These are phyloP conservation scores for Fusarium oligoseptatum DNA, from an alignment of 2,329 filamentous ascomycete genomes.

Conservation along the genomic window DNA sequence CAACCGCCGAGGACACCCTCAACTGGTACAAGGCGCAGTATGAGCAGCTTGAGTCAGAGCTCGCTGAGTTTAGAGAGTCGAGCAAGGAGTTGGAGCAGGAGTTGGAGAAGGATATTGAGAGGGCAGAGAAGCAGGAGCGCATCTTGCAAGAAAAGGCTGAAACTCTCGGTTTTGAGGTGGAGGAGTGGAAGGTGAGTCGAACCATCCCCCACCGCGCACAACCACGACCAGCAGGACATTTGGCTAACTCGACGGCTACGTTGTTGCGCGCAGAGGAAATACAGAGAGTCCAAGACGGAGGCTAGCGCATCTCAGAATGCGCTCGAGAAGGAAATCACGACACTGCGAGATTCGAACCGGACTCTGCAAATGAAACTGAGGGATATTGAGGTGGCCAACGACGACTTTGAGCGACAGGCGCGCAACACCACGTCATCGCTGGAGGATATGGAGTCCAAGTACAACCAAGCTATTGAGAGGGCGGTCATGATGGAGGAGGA, in stretches of 20 bases:
- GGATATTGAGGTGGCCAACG: conserved; percentile 97
- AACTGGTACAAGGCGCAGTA: conserved; percentile 97
- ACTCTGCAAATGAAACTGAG: conserved; percentile 85
- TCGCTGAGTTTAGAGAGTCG: conserved; percentile 93
- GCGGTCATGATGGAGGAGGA: conserved; percentile 96
- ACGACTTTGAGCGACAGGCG: conserved; percentile 97
- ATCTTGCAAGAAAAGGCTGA: conserved; percentile 89
- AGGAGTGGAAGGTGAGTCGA: conserved; percentile 92
- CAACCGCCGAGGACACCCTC: conserved; percentile 79
- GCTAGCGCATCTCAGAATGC: conserved; percentile 85
- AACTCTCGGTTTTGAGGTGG: conserved; percentile 85
- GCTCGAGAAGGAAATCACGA: conserved; percentile 96
- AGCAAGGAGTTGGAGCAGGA: conserved; percentile 95
- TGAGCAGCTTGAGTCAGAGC: conserved; percentile 89
- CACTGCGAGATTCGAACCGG: conserved; percentile 85
- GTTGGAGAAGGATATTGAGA: conserved; percentile 95
- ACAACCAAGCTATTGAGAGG: conserved; percentile 93
- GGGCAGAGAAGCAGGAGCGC: conserved; percentile 92
- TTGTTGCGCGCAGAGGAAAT: conserved; percentile 77
- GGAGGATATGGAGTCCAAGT: conserved; percentile 97
- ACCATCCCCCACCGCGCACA: conserved; percentile 1
- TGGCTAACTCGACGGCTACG: conserved; percentile 31
- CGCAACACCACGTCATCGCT: conserved; percentile 95
- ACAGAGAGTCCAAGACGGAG: conserved; percentile 93
- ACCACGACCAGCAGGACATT: background rate